Base-by-base conservation (phyloP, 371 early-diverging fungal species). In the Mucor irregularis region DNA sequence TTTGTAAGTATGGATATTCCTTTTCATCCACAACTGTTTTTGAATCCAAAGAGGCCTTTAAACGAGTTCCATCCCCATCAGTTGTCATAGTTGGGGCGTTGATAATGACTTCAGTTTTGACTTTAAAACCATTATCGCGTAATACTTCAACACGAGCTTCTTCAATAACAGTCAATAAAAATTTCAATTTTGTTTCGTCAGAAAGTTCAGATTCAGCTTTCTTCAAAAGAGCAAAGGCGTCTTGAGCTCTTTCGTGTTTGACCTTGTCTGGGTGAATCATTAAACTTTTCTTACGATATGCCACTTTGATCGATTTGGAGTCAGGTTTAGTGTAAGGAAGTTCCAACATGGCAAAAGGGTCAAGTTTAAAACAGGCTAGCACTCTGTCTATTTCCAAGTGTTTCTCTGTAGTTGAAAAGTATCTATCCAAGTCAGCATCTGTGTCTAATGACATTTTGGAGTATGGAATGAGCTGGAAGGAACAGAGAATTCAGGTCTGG, bases 211-310 rank as follows among this genome's bases (percentile, higher is more conserved):
- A 77, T 68, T 91, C 92, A 17, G 94, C 94, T 62, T 86, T 84
- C 58, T 94, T 94, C n/a, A 95, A 74, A 43, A 86, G 49, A 21
- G 90, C 88, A 64, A 95, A 95, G 0, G 94, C 92, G 31, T 91
- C 90, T 47, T 84, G 81, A 4, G 96, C 93, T 11, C 77, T 68
- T 17, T 84, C 84, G 61, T 93, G 93, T 48, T 84, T 78, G 29
- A 85, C 81, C 61, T 92, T 95, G 71, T 95, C 96, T 3, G 96
- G 96, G 61, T 95, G 96, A 29, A 92, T 88, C 68, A 92, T 89
- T 19, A 93, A 81, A 53, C 93, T 92, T 65, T 90, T 91, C 54
- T 83, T 86, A 29, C 96, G 84, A 76, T 91, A 95, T 2, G 83
- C 82, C 38, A 80, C 55, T 61, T 91, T 90, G 68, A 92, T 73